phyloP scores from a whole-genome alignment of 2,329 filamentous ascomycete species.

The Diaporthe vaccinii region DNA sequence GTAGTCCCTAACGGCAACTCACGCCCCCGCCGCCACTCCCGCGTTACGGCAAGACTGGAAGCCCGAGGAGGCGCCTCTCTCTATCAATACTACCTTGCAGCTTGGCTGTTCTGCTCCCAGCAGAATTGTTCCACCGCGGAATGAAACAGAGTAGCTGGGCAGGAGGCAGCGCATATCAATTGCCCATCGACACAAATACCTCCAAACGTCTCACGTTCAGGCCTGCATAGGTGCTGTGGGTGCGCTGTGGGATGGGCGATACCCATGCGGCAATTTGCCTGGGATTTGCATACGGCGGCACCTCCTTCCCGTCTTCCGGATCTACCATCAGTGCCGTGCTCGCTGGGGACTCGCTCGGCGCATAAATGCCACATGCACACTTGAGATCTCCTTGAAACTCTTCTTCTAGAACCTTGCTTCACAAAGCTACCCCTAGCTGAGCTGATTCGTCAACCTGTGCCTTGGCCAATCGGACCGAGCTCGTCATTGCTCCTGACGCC shows the following conservation, averaged over 20 bases:
- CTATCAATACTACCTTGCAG: background rate
- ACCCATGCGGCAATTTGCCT: conserved; percentile 1
- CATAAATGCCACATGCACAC: conserved; percentile 33
- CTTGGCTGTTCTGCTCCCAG: background rate
- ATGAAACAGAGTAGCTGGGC: conserved; percentile 1
- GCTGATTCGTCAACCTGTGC: conserved; percentile 17
- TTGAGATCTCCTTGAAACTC: conserved; percentile 39
- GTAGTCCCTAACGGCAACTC: conserved; percentile 21
- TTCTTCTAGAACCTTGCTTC: conserved; percentile 31
- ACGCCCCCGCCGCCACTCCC: background rate
- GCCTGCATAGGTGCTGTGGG: conserved; percentile 10
- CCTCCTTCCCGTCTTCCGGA: conserved; percentile 19
- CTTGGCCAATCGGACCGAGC: conserved; percentile 29
- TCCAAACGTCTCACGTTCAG: conserved; percentile 3
- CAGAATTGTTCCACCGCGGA: background rate
- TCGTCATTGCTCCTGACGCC: background rate
- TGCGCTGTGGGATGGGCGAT: background rate
- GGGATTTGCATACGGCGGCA: conserved; percentile 29
- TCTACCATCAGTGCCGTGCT: background rate
- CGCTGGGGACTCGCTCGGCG: conserved; percentile 24
- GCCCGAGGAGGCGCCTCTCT: background rate
- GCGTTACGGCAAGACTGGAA: background rate
- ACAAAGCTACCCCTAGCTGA: conserved; percentile 30
- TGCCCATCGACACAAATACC: background rate
- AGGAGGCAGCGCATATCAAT: background rate